Conservation (phyloP, 495 filamentous ascomycete species). For the Aspergillus biplanus region DNA sequence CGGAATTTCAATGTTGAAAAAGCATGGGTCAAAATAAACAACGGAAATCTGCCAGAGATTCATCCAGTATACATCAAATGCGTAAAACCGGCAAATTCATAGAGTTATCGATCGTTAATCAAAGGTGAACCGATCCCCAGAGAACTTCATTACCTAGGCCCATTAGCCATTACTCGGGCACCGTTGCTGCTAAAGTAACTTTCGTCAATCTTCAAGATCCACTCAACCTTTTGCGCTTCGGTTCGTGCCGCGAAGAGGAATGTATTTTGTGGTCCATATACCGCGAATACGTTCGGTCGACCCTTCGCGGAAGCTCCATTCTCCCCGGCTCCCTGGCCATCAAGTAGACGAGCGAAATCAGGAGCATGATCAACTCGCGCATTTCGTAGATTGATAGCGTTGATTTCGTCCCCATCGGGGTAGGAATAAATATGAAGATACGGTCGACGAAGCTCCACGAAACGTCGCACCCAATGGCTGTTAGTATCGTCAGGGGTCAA, state of each 20-base stretch:
- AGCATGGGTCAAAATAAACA: background rate
- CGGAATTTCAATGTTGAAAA: background rate
- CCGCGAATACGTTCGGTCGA: slow-evolving; percentile 79
- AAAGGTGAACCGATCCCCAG: slow-evolving; percentile 6
- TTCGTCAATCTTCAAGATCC: slow-evolving; percentile 81
- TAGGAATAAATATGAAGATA: slow-evolving; percentile 89
- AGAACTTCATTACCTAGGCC: slow-evolving; percentile 16
- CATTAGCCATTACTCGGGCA: slow-evolving; percentile 33
- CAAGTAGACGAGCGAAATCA: slow-evolving; percentile 77
- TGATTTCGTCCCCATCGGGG: slow-evolving; percentile 85
- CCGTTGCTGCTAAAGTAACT: slow-evolving; percentile 54
- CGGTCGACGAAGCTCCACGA: slow-evolving; percentile 88
- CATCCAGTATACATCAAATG: slow-evolving; percentile 11
- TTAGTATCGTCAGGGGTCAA: slow-evolving; percentile 75
- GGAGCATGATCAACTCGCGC: slow-evolving; percentile 85
- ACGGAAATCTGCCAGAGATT: background rate
- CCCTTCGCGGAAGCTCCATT: slow-evolving; percentile 50
- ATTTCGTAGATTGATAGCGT: slow-evolving; percentile 82
- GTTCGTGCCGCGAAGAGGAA: slow-evolving; percentile 90
- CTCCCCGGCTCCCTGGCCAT: slow-evolving; percentile 44
- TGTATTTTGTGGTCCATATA: slow-evolving; percentile 91
- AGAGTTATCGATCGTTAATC: slow-evolving; percentile 9
- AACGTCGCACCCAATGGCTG: slow-evolving; percentile 81
- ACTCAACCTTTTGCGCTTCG: slow-evolving; percentile 89
- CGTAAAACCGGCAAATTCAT: slow-evolving; percentile 9